phyloP scores from a whole-genome alignment of 805 yeast genomes.

The Lipomyces starkeyi region DNA sequence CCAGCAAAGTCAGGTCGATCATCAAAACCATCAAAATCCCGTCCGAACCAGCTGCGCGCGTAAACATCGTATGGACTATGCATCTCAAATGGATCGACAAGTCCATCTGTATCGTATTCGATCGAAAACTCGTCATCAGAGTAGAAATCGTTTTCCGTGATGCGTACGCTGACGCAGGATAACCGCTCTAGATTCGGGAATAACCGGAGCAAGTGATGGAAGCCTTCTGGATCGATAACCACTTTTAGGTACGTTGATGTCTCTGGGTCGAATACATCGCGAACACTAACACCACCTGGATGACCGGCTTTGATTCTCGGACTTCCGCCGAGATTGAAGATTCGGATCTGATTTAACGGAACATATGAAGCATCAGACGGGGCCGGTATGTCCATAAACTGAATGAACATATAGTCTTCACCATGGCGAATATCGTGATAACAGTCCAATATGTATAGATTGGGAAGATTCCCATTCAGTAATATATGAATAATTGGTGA shows the following conservation, averaged over 20 bases:
- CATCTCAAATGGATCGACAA: neutral
- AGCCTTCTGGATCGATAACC: neutral
- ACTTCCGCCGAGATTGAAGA: neutral
- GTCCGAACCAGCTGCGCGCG: conserved; percentile 2
- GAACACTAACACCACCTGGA: neutral
- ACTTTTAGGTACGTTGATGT: neutral
- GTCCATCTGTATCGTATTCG: neutral
- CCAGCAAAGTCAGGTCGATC: neutral
- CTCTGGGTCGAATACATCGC: conserved; percentile 2
- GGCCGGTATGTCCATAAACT: neutral
- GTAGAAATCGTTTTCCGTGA: neutral
- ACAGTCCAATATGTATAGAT: conserved; percentile 16
- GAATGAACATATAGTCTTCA: conserved; percentile 3
- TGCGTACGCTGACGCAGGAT: conserved; percentile 1
- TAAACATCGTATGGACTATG: neutral
- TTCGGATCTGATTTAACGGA: neutral
- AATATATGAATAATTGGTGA: conserved; percentile 8
- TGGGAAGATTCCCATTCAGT: conserved; percentile 11
- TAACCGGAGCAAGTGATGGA: neutral
- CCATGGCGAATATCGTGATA: conserved; percentile 7
- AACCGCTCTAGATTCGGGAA: neutral
- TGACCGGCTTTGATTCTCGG: neutral
- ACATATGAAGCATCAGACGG: neutral
- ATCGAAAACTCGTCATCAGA: conserved; percentile 1
- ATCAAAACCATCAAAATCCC: neutral